phyloP scores from a whole-genome alignment of 768 basidiomycete species.

The Pisolithus marmoratus region DNA sequence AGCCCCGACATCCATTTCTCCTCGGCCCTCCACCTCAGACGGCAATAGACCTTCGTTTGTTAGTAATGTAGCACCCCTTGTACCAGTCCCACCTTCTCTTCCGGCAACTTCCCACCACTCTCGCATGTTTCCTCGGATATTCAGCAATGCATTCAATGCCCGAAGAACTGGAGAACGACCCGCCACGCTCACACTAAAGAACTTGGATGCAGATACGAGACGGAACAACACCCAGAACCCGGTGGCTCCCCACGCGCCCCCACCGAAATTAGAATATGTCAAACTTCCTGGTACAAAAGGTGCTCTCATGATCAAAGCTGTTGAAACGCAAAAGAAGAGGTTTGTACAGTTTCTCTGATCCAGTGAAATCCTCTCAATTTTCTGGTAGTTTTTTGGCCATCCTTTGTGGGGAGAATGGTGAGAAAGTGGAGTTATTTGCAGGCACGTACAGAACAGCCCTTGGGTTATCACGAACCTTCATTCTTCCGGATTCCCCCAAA shows the following conservation, averaged over 20 bases:
- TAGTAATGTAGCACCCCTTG: constrained; percentile 12
- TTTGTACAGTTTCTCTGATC: constrained; percentile 19
- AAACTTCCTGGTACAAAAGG: constrained; percentile 91
- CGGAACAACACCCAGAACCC: constrained; percentile 29
- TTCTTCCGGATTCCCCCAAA: constrained; percentile 84
- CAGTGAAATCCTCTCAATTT: not conserved
- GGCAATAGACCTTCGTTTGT: constrained; percentile 19
- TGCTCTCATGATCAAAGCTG: constrained; percentile 75
- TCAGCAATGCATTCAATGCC: constrained; percentile 56
- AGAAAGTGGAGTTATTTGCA: constrained; percentile 91
- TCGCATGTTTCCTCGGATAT: constrained; percentile 66
- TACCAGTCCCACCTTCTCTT: constrained; percentile 24
- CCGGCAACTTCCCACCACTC: constrained; percentile 37
- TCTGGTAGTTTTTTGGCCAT: constrained; percentile 77
- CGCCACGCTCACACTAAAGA: constrained; percentile 29
- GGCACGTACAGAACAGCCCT: constrained; percentile 88
- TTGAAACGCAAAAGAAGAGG: constrained; percentile 90
- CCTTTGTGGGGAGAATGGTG: constrained; percentile 86
- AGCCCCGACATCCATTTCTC: constrained; percentile 8
- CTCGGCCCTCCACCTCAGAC: constrained; percentile 33
- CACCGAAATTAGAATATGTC: constrained; percentile 86
- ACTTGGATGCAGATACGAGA: constrained; percentile 36
- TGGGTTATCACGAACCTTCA: constrained; percentile 87
- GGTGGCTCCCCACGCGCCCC: constrained; percentile 48
- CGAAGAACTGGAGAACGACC: constrained; percentile 57